Base-by-base conservation (phyloP, 2,329 filamentous ascomycete species). In the Westerdykella sp. region DNA sequence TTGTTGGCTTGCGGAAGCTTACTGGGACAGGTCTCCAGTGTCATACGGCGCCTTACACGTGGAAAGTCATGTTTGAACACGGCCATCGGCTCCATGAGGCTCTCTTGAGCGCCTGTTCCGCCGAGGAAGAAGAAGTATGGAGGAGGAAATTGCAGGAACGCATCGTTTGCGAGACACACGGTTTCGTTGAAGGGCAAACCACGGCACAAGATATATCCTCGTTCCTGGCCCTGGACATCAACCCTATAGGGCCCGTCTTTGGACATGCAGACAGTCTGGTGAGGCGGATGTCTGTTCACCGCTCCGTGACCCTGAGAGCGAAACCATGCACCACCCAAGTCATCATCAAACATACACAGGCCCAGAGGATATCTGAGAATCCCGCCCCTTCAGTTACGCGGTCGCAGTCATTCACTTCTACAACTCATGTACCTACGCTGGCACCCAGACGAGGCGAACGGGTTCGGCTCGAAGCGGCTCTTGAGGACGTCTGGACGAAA, bases 21-120 rank as follows among this genome's bases (percentile, higher is more conserved):
- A 37, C 39, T 46, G 37, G 49, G 60, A 39, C 47, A 95, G 89
- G 88, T 0, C 64, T 97, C 6, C 88, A 91, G 72, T 96, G 89
- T 57, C 84, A 93, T 50, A 87, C 85, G 3, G 86, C 87, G 1
- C 82, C 86, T 0, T 87, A 87, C 63, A 93, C 89, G 1, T 97
- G 90, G 91, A 98, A 97, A 63, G 59, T 96, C 10, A 75, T 87
- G 2, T 96, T 97, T 57, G 83, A 93, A 61, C 79, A 80, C 51
- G 76, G 84, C 44, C 79, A 85, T 51, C 81, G 85, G 46, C 73
- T 91, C 41, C 91, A 87, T 61, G 91, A 97, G 66, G 69, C 95
- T 13, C 81, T 96, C 34, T 75, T 95, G 69, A 94, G 85, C 51
- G 91, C 89, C 30, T 95, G 89, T 56, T 91, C 85, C 1, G 73